These are phyloP conservation scores for Neurospora tetrasperma DNA, from an alignment of 495 filamentous ascomycete genomes.

Conservation along the genomic window DNA sequence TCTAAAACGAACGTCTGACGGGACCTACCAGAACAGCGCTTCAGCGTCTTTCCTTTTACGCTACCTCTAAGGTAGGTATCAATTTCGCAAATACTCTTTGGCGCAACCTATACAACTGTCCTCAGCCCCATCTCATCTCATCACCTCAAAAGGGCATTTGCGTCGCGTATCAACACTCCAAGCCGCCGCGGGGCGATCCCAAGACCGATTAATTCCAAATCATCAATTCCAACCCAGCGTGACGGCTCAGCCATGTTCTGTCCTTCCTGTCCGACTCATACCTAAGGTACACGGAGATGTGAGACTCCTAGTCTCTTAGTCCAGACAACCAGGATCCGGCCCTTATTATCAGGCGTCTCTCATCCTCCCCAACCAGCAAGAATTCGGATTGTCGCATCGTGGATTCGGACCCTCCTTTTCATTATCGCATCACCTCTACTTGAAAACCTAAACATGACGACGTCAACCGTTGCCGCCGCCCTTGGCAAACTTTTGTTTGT, in stretches of 20 bases:
- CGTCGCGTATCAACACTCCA: neutral
- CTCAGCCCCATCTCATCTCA: neutral
- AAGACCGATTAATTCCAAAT: neutral
- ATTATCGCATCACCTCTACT: neutral
- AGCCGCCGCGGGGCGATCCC: neutral
- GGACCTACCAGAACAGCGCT: neutral
- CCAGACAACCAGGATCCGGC: constrained; percentile 11
- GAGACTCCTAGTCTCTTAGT: constrained; percentile 8
- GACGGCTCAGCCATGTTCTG: constrained; percentile 12
- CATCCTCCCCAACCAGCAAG: neutral
- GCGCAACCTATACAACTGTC: neutral
- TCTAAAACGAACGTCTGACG: neutral
- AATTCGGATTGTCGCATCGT: neutral
- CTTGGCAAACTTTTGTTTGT: constrained; percentile 19
- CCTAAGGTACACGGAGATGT: constrained; percentile 7
- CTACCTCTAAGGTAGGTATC: too few relatives aligned
- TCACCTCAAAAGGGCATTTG: neutral
- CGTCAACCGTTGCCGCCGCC: constrained; percentile 30
- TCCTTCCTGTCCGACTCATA: neutral
- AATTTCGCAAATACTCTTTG: too few relatives aligned
- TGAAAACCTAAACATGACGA: constrained; percentile 18
- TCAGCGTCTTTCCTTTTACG: neutral
- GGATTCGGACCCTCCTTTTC: neutral
- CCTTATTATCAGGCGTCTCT: neutral
- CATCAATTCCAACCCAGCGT: neutral